Evolutionary conservation across 371 early-diverging fungal genomes (phyloP).

Genomic region (Mucor irregularis): DNA sequence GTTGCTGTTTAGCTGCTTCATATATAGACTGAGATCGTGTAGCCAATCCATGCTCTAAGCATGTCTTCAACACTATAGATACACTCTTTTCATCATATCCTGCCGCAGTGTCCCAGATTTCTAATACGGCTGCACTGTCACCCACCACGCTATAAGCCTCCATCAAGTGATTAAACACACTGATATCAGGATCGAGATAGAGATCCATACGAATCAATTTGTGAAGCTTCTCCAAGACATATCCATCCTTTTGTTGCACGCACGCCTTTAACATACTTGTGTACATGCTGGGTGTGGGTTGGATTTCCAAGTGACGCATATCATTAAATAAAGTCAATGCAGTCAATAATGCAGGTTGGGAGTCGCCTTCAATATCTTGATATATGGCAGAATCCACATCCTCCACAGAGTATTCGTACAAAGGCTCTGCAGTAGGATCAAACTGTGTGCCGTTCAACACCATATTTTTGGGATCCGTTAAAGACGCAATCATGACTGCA

Average conservation of each 20-base stretch:
- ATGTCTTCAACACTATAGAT: constrained; percentile 14
- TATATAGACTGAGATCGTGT: constrained; percentile 20
- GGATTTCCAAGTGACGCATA: constrained; percentile 43
- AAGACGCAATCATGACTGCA: constrained; percentile 9
- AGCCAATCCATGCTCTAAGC: constrained; percentile 8
- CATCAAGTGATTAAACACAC: constrained; percentile 42
- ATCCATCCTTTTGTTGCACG: constrained; percentile 27
- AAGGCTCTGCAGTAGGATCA: constrained; percentile 8
- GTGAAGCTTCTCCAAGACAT: constrained; percentile 40
- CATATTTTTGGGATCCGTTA: constrained; percentile 7
- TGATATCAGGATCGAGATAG: constrained; percentile 38
- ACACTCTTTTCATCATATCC: constrained; percentile 5
- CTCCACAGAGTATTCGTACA: constrained; percentile 28
- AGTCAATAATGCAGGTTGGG: constrained; percentile 28
- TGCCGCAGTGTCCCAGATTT: constrained; percentile 34
- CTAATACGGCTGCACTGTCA: constrained; percentile 28
- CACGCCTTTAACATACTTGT: constrained; percentile 35
- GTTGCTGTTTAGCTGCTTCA: too few relatives aligned
- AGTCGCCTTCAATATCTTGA: constrained; percentile 21
- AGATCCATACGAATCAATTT: constrained; percentile 47
- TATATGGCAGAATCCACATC: constrained; percentile 17
- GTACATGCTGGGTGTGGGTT: constrained; percentile 43
- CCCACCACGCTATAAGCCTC: constrained; percentile 36
- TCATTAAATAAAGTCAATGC: constrained; percentile 43
- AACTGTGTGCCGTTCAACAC: not conserved